phyloP scores from a whole-genome alignment of 192 early-diverging fungal species.

The Entomortierella beljakovae region DNA sequence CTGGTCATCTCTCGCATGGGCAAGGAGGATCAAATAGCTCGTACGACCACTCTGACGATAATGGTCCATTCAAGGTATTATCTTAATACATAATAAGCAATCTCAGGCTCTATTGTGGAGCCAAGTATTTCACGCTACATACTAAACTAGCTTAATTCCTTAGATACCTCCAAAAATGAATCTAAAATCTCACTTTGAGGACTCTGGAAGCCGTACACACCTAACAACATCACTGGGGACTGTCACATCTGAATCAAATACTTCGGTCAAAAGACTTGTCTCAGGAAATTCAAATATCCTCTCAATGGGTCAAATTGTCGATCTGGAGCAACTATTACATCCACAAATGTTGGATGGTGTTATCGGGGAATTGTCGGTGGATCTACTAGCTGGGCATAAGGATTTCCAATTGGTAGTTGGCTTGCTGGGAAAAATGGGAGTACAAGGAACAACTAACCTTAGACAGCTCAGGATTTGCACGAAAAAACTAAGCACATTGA shows the following conservation, averaged over 20 bases:
- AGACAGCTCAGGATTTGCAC: conserved; percentile 40
- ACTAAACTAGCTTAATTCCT: not conserved
- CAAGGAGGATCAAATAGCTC: not conserved
- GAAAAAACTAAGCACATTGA: conserved; percentile 15
- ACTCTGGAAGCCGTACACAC: conserved; percentile 10
- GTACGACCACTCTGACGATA: conserved; percentile 15
- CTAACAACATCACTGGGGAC: not conserved
- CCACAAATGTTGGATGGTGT: conserved; percentile 12
- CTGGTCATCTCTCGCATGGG: conserved; percentile 21
- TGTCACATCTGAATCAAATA: conserved; percentile 1
- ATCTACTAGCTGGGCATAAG: conserved; percentile 42
- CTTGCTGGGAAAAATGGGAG: conserved; percentile 35
- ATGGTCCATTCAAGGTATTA: conserved; percentile 28
- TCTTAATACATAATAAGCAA: not conserved
- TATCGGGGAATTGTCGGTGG: not conserved
- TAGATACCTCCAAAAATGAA: conserved; percentile 35
- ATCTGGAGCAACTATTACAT: conserved; percentile 18
- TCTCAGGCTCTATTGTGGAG: not conserved
- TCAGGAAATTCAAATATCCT: conserved; percentile 2
- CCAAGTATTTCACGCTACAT: not conserved
- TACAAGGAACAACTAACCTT: conserved; percentile 34
- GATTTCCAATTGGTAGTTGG: conserved; percentile 28
- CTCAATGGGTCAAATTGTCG: conserved; percentile 26
- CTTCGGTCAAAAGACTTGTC: not conserved
- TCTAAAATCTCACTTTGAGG: conserved; percentile 15